Base-by-base conservation (phyloP, 768 basidiomycete genomes). In the Trametes meyenii region DNA sequence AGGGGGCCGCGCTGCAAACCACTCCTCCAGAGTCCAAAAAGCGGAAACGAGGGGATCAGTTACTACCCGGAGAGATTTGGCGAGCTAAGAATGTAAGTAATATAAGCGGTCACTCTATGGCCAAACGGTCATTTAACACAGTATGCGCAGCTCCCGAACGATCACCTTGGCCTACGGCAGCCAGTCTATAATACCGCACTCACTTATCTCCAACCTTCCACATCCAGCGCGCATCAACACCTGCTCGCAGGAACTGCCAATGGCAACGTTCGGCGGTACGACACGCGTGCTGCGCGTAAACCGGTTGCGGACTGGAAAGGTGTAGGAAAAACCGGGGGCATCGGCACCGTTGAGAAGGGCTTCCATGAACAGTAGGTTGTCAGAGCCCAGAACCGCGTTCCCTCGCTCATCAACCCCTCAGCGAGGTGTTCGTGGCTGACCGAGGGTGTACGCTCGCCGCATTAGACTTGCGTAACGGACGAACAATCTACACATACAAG, bases 61-160 rank as follows among this genome's bases (percentile, higher is more conserved):
- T 92, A 2, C 82, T 92, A 50, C 81, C 86, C 0, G 89, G 84
- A 0, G 93, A 95, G 76, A 67, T 88, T 4, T 95, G 93, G 93
- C 79, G 92, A 58, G 92, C 92, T 11, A 89, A 88, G 73, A 94
- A 95, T 71, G 89, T 91, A 58, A 39, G 79, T 60, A 21, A 3
- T 5, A 5, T 46, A 11, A 8, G 45, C 11, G 5, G 17, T 19
- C 8, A 8, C 13, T 56, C 6, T 50, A 23, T 2, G 5, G n/a
- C 14, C 14, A 24, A 21, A n/a, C 3, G 8, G 3, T n/a, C 29
- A 19, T 36, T 19, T 44, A 8, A 29, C 24, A n/a, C 21, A 21
- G 36, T 16, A 48, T 6, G 8, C 44, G 5, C 46, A 90, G 89
- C 73, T 88, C 5, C 81, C 85, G n/a, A 89, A 93, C 66, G 92